Conservation (phyloP, 2,329 filamentous ascomycete species). For the Daldinia eschscholtzii region DNA sequence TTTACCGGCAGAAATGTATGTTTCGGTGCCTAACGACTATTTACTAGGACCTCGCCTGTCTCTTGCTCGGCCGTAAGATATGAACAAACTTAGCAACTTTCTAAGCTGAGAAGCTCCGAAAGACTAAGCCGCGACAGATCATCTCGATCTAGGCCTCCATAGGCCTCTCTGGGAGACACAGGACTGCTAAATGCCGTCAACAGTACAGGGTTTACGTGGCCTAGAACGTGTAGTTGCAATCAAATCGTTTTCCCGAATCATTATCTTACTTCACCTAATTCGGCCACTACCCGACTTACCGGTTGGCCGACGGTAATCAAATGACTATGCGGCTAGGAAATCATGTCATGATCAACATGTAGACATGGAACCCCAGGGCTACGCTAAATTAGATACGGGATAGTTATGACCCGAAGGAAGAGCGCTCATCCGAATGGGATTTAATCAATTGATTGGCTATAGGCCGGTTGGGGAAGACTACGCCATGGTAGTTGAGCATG, state of each 20-base stretch:
- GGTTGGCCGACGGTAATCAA: constrained; percentile 32
- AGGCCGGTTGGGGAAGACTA: constrained; percentile 8
- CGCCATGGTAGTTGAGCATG: constrained; percentile 17
- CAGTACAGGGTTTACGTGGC: constrained; percentile 43
- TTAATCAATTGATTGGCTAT: constrained; percentile 19
- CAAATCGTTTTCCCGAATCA: constrained; percentile 32
- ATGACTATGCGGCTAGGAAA: constrained; percentile 33
- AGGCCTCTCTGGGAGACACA: constrained; percentile 38
- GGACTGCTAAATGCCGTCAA: constrained; percentile 42
- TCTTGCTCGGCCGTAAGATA: constrained; percentile 41
- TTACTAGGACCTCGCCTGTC: constrained; percentile 28
- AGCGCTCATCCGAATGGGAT: constrained; percentile 27
- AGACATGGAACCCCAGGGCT: constrained; percentile 35
- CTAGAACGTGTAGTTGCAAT: constrained; percentile 39
- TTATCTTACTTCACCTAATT: constrained; percentile 38
- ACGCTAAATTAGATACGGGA: constrained; percentile 37
- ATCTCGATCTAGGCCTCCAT: constrained; percentile 39
- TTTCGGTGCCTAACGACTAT: constrained; percentile 16
- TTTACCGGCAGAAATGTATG: constrained; percentile 17
- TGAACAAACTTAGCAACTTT: constrained; percentile 38
- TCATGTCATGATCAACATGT: constrained; percentile 41
- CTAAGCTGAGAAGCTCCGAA: constrained; percentile 25
- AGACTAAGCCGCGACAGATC: constrained; percentile 30
- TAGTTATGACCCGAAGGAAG: constrained; percentile 28
- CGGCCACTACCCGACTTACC: constrained; percentile 39